Base-by-base conservation (phyloP, 192 early-diverging fungal genomes). In the Dissophora globulifera region DNA sequence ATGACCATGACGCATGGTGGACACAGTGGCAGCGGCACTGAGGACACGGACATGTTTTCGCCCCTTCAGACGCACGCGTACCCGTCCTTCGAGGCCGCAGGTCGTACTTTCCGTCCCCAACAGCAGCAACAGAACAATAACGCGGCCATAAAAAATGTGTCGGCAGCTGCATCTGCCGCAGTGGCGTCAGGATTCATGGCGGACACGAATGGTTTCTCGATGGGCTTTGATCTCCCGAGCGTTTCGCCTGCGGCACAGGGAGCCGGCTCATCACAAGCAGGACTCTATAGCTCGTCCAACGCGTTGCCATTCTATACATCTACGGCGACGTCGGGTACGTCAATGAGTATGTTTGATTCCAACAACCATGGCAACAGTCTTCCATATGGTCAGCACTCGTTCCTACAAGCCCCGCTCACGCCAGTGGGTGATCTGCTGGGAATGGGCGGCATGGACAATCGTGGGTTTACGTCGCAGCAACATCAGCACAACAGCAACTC, bases 21-120 rank as follows among this genome's bases (percentile, higher is more conserved):
- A 22, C 53, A 68, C 20, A 16, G 38, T 13, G 29, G 33, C 25
- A 9, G 47, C n/a, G 56, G 16, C 20, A 20, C 16, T 10, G 72
- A 67, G 23, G 72, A 76, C 23, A 19, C 63, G 1, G 57, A 76
- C 52, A 76, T 76, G 63, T 76, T 76, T 29, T 76, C 72, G 19
- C 72, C 72, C 1, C 38, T 76, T 1, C 72, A 66, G 15, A 49
- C 63, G 17, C 57, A 76, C 50, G 58, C 63, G 15, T 76, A 76
- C 30, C 58, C 72, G 7, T 49, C 63, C 4, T 67, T 76, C 29
- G 72, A 76, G 49, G 16, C 72, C 4, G 57, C 62, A 9, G 62
- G 57, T 35, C 56, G 72, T 16, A 40, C 38, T 6, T 62, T 76
- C 64, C 62, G 72, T 20, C 54, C 45, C 26, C 33, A 55, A 2